Evolutionary conservation across 2,329 filamentous ascomycete species (phyloP), one percentile per base, ranked within the genome.

Genomic region (Ophiostoma sp.): DNA sequence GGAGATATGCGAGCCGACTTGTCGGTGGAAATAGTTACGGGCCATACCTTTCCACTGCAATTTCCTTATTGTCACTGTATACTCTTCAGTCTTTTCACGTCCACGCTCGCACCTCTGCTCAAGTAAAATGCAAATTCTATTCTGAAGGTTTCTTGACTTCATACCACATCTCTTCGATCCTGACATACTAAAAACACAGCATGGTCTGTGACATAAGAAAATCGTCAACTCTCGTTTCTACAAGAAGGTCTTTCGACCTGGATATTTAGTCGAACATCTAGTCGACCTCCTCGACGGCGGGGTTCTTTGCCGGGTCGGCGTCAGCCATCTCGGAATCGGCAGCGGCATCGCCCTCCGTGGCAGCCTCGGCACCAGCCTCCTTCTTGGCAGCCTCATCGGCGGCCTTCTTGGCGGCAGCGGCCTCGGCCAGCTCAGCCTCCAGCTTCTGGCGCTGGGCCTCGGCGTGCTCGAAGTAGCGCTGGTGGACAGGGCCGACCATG

Each of bases 401-500:
- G 72, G 83, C 80, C 80, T 92, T 91, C 81, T 91, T 92, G 70
- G 90, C 90, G 75, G 90, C 89, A 78, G 88, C 88, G 80, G 92
- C 90, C 73, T 91, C 91, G 71, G 95, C 93, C 69, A 89, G 81
- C 81, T 87, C 90, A 71, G 94, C 92, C 78, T 93, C 87, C 60
- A 89, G 81, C 27, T 90, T 91, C 78, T 91, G 88, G 75, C 93
- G 90, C 82, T 97, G 93, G 72, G 89, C 87, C 81, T 97, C 92
- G 74, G 93, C 83, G 85, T 97, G 97, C 80, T 99, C 95, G 79
- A 94, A 94, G 86, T 97, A 93, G 75, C 94, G 91, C 84, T 97
- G 93, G 74, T 93, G 88, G 77, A 99, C 92, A 71, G 95, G 94
- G 20, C 94, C 95, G 66, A 93, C 92, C 77, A 97, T 86, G 75